Evolutionary conservation across 805 yeast species (phyloP), one percentile per base, ranked within the genome.

Genomic region (Phaffomyces opuntiae): DNA sequence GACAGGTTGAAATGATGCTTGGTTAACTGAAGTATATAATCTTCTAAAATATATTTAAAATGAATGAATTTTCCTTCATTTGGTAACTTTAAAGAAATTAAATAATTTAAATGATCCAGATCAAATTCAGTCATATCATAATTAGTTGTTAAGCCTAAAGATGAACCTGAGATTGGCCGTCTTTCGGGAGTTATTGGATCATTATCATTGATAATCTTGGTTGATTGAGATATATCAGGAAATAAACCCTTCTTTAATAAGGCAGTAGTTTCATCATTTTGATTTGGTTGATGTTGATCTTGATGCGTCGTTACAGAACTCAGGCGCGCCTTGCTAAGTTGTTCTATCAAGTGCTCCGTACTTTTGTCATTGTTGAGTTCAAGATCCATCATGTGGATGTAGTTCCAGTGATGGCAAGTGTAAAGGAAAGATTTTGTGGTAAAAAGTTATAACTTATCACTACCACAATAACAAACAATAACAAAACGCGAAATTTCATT

Each of bases 131-230:
- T 14, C 9, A 25, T 42, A 47, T 39, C 25, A 25, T 33, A 17
- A 17, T 38, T 24, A 12, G 19, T 16, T 9, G 24, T 35, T 4
- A 53, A 12, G 9, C 51, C 54, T 45, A 56, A 36, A 1, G 61
- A 57, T 32, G 54, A 50, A 11, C 56, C 61, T 26, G 61, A 56
- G 2, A 57, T 39, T 0, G 56, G 43, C 34, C 61, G 44, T 26
- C 52, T 40, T 12, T 49, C 26, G 4, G 62, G 60, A 0, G 58
- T 49, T 4, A 38, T 17, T 2, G 56, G 57, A 9, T 39, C 36
- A 31, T 47, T 24, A 0, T 34, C 45, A 8, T 46, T 51, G n/a
- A 56, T 49, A 19, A 52, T 13, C 48, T 50, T 40, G 1, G 57
- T 56, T 1, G 59, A 43, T 31, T 57, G 59, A 5, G 60, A 56